phyloP scores from a whole-genome alignment of 1,139 yeast species.

The Yamadazyma siamensis region DNA sequence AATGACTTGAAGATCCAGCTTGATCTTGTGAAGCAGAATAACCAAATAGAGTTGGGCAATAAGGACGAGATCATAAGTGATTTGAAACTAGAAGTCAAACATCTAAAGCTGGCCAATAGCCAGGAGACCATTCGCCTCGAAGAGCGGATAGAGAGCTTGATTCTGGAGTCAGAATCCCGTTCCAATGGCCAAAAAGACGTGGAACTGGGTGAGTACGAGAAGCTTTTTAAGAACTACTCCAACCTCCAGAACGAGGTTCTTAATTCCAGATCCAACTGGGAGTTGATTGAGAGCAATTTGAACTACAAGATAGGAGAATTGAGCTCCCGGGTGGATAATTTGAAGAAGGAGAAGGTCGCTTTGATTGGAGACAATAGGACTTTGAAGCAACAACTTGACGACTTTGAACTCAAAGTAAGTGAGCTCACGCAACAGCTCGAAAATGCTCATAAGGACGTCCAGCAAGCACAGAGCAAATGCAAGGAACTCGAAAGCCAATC shows the following conservation, averaged over 20 bases:
- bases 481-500: slow-evolving; percentile 3
- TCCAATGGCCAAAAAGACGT: slow-evolving; percentile 21
- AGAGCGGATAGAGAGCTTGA: slow-evolving; percentile 37
- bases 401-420: slow-evolving; percentile 15
- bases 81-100: slow-evolving; percentile 7
- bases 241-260: slow-evolving; percentile 63
- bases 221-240: slow-evolving; percentile 39
- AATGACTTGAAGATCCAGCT: slow-evolving; percentile 39
- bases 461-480: slow-evolving; percentile 4
- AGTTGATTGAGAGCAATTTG: slow-evolving; percentile 53
- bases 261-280: slow-evolving; percentile 67
- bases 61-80: slow-evolving; percentile 33
- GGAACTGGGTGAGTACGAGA: slow-evolving; percentile 9
- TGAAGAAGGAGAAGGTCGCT: slow-evolving; percentile 31
- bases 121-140: slow-evolving; percentile 50
- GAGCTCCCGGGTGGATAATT: slow-evolving; percentile 33
- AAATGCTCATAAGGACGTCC: slow-evolving; percentile 18
- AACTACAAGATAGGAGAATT: slow-evolving; percentile 45
- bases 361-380: slow-evolving; percentile 27
- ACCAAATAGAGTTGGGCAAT: slow-evolving; percentile 29
- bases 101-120: slow-evolving; percentile 17
- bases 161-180: slow-evolving; percentile 20
- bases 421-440: slow-evolving; percentile 31
- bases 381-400: slow-evolving; percentile 22
- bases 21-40: slow-evolving; percentile 38